phyloP scores from a whole-genome alignment of 352 stramenopile species.

The Pythium periplocum region DNA sequence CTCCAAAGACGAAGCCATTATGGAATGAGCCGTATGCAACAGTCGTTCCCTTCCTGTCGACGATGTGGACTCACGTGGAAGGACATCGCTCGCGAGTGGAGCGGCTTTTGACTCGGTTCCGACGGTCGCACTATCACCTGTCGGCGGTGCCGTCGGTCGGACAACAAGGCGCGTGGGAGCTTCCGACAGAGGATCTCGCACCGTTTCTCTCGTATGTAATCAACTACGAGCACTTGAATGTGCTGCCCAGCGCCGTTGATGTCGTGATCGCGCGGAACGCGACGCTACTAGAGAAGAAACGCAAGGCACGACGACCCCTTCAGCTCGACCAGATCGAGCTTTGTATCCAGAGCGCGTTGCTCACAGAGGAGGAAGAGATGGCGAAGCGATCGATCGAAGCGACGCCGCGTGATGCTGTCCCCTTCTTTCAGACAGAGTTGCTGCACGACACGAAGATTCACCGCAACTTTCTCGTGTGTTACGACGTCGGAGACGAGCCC shows the following conservation, averaged over 20 bases:
- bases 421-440: conserved; percentile 3
- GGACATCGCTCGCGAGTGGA: background rate
- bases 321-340: conserved; percentile 3
- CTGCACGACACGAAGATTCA: background rate
- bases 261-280: background rate
- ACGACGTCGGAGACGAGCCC: conserved; percentile 1
- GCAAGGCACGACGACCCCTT: background rate
- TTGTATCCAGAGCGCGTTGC: conserved; percentile 4
- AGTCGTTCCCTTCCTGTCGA: conserved; percentile 1
- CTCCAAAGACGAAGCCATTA: background rate
- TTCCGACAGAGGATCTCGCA: background rate
- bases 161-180: conserved; percentile 5
- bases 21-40: background rate
- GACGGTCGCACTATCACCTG: background rate
- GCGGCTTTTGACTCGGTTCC: background rate
- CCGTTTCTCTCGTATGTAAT: conserved; percentile 2
- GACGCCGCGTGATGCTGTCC: background rate
- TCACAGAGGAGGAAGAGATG: conserved; percentile 1
- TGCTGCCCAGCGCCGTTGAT: background rate
- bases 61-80: background rate
- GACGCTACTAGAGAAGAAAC: conserved; percentile 6
- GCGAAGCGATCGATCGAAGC: background rate
- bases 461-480: background rate
- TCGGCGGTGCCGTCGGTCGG: conserved; percentile 2
- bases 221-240: background rate